phyloP scores from a whole-genome alignment of 179 eudicot genomes.

The Pouteria campechiana region DNA sequence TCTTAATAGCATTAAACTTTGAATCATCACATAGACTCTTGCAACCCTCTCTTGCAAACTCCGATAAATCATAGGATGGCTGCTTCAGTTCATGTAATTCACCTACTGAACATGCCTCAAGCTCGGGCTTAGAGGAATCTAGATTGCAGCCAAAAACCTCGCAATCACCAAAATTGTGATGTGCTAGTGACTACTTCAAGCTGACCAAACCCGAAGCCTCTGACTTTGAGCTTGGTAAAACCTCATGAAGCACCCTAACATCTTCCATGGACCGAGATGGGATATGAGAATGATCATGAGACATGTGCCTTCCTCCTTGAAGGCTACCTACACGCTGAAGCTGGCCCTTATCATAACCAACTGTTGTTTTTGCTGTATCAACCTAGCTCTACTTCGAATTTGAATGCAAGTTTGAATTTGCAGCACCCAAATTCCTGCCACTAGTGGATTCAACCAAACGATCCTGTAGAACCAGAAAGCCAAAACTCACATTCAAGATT shows the following conservation, averaged over 20 bases:
- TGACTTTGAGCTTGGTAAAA: constrained; percentile 37
- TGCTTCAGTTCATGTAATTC: constrained; percentile 16
- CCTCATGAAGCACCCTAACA: constrained; percentile 77
- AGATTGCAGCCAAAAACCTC: constrained; percentile 16
- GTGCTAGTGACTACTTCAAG: too few relatives aligned
- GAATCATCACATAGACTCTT: constrained; percentile 24
- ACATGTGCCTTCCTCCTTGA: too few relatives aligned
- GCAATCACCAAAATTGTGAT: constrained; percentile 71
- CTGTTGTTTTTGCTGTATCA: constrained; percentile 5
- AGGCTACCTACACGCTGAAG: constrained; percentile 41
- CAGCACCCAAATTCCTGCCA: constrained; percentile 31
- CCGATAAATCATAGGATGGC: constrained; percentile 8
- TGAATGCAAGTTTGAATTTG: too few relatives aligned
- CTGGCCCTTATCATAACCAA: constrained; percentile 18
- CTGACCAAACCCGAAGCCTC: constrained; percentile 48
- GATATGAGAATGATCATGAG: constrained; percentile 23
- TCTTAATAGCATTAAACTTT: constrained; percentile 31
- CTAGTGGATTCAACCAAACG: constrained; percentile 19
- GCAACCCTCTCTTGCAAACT: constrained; percentile 15
- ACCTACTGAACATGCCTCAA: constrained; percentile 21
- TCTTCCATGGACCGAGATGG: constrained; percentile 40
- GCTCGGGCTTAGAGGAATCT: constrained; percentile 25
- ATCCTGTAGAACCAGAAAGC: constrained; percentile 46
- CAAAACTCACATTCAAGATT: constrained; percentile 79
- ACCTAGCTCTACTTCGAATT: constrained; percentile 25